Percentiles rank a stretch among this genome's conserved stretches.
These are phyloP conservation scores for Orbilia brochopaga DNA, from an alignment of 2,329 filamentous ascomycete genomes.

Conservation along the genomic window DNA sequence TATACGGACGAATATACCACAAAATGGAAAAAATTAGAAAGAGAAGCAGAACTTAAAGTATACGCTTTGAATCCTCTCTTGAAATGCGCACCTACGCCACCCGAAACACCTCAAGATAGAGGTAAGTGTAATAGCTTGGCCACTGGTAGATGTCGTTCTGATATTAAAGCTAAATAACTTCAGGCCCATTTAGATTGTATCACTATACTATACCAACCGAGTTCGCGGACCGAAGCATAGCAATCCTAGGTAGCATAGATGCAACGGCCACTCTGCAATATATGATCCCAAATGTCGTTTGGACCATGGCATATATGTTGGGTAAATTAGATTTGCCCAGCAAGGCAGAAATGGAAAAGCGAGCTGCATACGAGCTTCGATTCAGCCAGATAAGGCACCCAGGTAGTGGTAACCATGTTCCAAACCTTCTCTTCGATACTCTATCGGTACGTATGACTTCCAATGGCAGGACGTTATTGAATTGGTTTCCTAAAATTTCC, in stretches of 20 bases:
- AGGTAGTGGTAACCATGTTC: constrained; percentile 19
- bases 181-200: constrained; percentile 24
- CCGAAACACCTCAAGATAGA: neutral
- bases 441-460: neutral
- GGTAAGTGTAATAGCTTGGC: neutral
- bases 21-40: constrained; percentile 27
- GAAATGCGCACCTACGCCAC: constrained; percentile 5
- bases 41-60: constrained; percentile 19
- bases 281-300: constrained; percentile 11
- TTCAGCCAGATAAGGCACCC: constrained; percentile 12
- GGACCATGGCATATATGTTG: constrained; percentile 28
- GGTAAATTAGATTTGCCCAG: constrained; percentile 26
- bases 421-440: constrained; percentile 13
- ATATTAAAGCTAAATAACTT: neutral
- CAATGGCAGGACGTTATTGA: neutral
- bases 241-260: constrained; percentile 5
- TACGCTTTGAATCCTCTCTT: constrained; percentile 20
- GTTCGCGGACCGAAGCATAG: constrained; percentile 30
- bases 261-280: constrained; percentile 12
- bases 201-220: constrained; percentile 19
- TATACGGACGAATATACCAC: constrained; percentile 16
- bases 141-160: neutral
- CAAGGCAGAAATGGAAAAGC: constrained; percentile 26
- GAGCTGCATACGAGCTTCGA: constrained; percentile 18
- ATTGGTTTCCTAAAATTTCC: neutral